Percentiles rank a stretch among this genome's conserved stretches.
These are phyloP conservation scores for Rhizophagus prolifer DNA, from an alignment of 192 early-diverging fungal species.

Conservation along the genomic window DNA sequence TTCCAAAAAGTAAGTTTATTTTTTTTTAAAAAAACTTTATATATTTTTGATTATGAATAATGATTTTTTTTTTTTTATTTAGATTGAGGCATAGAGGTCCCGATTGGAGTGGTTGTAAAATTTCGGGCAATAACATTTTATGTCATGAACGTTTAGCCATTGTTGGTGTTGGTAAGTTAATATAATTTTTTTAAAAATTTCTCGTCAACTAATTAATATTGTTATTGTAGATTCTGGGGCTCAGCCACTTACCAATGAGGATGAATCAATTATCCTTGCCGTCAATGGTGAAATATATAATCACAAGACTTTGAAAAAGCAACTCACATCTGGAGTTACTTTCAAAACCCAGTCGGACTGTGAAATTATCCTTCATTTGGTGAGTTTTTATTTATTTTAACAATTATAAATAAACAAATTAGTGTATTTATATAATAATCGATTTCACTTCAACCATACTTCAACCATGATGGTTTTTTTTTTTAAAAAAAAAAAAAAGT, in stretches of 20 bases:
- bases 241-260: constrained; percentile 92
- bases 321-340: constrained; percentile 64
- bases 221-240: constrained; percentile 77
- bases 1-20: constrained; percentile 73
- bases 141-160: constrained; percentile 98
- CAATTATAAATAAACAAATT: too few species aligned
- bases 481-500: constrained; percentile 50
- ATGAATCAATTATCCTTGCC: constrained; percentile 81
- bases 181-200: background rate
- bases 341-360: constrained; percentile 99
- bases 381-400: constrained; percentile 31
- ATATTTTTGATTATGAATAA: background rate
- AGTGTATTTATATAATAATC: background rate
- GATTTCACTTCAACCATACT: background rate
- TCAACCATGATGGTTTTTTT: background rate
- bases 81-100: constrained; percentile 96
- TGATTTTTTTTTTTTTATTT: background rate
- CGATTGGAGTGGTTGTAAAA: constrained; percentile 94
- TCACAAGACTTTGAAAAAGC: constrained; percentile 79
- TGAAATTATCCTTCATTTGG: constrained; percentile 93
- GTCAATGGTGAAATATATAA: constrained; percentile 99
- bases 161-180: constrained; percentile 87
- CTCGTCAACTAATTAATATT: background rate
- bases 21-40: background rate
- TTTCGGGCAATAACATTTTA: constrained; percentile 81